These are phyloP conservation scores for Phytophthora kernoviae DNA, from an alignment of 352 stramenopile genomes.

Conservation along the genomic window DNA sequence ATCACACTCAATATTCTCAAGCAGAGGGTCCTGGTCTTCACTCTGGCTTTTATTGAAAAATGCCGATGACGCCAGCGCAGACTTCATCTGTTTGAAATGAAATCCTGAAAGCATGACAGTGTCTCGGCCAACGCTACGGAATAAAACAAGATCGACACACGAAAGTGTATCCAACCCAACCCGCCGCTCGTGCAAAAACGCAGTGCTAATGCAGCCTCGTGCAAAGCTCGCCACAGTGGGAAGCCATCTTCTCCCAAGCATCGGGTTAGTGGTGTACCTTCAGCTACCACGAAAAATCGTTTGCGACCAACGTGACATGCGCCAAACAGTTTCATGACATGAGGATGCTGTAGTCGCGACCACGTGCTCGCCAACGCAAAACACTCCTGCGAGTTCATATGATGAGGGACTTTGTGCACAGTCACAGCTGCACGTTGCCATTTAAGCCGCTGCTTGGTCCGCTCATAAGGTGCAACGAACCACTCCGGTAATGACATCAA, in stretches of 20 bases:
- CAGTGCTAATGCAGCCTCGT: slow-evolving; percentile 33
- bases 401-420: slow-evolving; percentile 20
- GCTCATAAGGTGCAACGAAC: slow-evolving; percentile 38
- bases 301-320: slow-evolving; percentile 33
- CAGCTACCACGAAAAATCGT: slow-evolving; percentile 35
- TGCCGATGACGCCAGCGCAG: slow-evolving; percentile 3
- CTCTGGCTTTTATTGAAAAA: slow-evolving; percentile 1
- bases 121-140: slow-evolving; percentile 22
- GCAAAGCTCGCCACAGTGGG: slow-evolving; percentile 33
- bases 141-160: slow-evolving; percentile 37
- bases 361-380: slow-evolving; percentile 27
- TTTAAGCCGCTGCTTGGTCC: slow-evolving; percentile 27
- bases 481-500: slow-evolving; percentile 34
- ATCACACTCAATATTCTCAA: slow-evolving; percentile 26
- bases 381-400: slow-evolving; percentile 14
- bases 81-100: slow-evolving; percentile 31
- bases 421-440: slow-evolving; percentile 35
- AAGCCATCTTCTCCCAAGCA: slow-evolving; percentile 32
- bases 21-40: slow-evolving; percentile 19
- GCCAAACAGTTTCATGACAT: slow-evolving; percentile 36
- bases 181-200: slow-evolving; percentile 28
- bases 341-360: slow-evolving; percentile 30
- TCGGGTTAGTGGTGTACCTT: slow-evolving; percentile 28
- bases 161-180: slow-evolving; percentile 28
- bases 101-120: slow-evolving; percentile 27